Evolutionary conservation across 2,329 filamentous ascomycete genomes (phyloP), one percentile per base, ranked within the genome.

Genomic region (Fusarium mexicanum): DNA sequence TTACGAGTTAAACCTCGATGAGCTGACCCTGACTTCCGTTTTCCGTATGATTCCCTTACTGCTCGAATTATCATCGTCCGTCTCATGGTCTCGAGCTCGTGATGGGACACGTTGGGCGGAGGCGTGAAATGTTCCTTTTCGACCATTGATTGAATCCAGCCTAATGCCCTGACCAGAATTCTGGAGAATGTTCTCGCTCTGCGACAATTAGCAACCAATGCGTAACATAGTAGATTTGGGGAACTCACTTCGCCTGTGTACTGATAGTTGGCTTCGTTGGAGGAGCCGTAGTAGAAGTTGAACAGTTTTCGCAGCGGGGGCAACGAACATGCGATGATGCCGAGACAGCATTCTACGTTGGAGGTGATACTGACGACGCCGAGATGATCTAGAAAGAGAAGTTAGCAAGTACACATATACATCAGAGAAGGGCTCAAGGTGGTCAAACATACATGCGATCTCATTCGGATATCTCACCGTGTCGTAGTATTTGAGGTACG

Each of bases 351-450:
- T 14, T 69, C 67, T 0, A 69, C 43, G 5, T 69, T 69, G 2
- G 67, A 69, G 3, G 67, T 69, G 13, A 69, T 69, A 13, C 67
- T 69, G 3, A 69, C 33, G 5, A 69, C 51, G 2, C 65, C 65
- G 10, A 69, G 65, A n/a, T 69, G 67, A 22, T 69, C 65, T 69
- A 24, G 20, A 17, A 1, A 18, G 17, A 0, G 11, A 18, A 11
- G n/a, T 53, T 20, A 53, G n/a, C 1, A 20, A 11, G 4, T 37
- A 12, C 0, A 6, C 12, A 2, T 14, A 20, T 37, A 5, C 8
- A 18, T 11, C 31, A n/a, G 12, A 17, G 10, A 24, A 24, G 5
- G 9, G 8, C 24, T 20, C 8, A 37, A 12, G 13, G 50, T 22
- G 10, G 11, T 3, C 8, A 13, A 5, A 43, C 50, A 1, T 22